These are phyloP conservation scores for Omphalotus guepiniiformis DNA, from an alignment of 768 basidiomycete species.

Conservation along the genomic window DNA sequence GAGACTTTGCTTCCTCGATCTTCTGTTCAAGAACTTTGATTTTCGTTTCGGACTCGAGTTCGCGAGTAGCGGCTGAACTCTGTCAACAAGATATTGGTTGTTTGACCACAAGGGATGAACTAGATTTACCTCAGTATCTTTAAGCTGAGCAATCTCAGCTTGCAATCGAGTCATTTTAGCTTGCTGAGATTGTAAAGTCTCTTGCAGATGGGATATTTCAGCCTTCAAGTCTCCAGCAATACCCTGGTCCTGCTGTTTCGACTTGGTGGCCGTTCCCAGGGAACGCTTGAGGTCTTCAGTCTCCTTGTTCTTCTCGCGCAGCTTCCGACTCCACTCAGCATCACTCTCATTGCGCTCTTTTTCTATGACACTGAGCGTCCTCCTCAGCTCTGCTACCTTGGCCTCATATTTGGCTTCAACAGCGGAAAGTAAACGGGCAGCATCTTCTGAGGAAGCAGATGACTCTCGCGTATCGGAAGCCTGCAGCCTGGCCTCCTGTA, in stretches of 20 bases:
- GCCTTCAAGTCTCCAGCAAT: constrained; percentile 44
- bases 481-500: constrained; percentile 58
- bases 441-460: constrained; percentile 54
- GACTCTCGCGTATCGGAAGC: constrained; percentile 35
- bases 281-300: constrained; percentile 64
- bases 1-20: constrained; percentile 66
- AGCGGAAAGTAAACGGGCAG: constrained; percentile 69
- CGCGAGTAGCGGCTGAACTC: constrained; percentile 33
- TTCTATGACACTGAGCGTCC: constrained; percentile 60
- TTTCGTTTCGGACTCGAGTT: constrained; percentile 45
- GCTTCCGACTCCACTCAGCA: constrained; percentile 83
- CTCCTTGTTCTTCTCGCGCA: constrained; percentile 75
- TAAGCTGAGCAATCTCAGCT: constrained; percentile 40
- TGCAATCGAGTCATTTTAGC: constrained; percentile 54
- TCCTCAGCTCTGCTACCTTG: constrained; percentile 67
- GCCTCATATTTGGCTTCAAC: constrained; percentile 75
- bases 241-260: constrained; percentile 56
- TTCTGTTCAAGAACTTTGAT: constrained; percentile 55
- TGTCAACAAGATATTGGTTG: constrained; percentile 11
- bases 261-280: constrained; percentile 54
- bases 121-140: constrained; percentile 58
- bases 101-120: neutral
- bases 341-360: constrained; percentile 85
- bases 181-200: constrained; percentile 44
- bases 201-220: constrained; percentile 50